phyloP scores from a whole-genome alignment of 176 grass and related monocot genomes.

The Dactylis glomerata region DNA sequence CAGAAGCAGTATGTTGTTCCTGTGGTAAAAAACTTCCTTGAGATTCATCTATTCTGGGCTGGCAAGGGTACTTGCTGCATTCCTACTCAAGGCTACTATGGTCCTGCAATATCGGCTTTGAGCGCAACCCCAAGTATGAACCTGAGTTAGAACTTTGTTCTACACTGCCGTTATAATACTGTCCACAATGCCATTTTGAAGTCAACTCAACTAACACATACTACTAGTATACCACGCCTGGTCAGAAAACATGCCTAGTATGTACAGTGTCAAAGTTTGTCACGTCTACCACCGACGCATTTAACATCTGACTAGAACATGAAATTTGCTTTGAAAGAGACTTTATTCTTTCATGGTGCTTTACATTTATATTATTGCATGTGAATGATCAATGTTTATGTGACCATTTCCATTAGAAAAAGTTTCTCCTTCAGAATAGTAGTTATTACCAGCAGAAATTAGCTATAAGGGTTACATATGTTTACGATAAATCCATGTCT shows the following conservation, averaged over 20 bases:
- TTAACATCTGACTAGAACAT: slow-evolving; percentile 1
- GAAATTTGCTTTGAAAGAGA: neutral
- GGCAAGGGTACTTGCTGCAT: slow-evolving; percentile 87
- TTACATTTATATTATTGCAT: neutral
- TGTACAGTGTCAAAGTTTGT: neutral
- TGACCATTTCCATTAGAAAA: neutral
- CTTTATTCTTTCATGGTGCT: neutral
- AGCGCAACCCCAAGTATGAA: slow-evolving; percentile 61
- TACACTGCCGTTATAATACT: neutral
- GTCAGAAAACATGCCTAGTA: neutral
- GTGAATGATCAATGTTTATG: neutral
- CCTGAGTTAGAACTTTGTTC: slow-evolving; percentile 11
- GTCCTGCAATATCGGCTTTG: slow-evolving; percentile 67
- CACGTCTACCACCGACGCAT: neutral
- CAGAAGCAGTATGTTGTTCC: slow-evolving; percentile 38
- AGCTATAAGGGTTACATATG: neutral
- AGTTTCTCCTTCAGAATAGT: neutral
- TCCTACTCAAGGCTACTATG: slow-evolving; percentile 70
- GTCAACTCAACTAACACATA: neutral
- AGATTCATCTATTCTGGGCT: slow-evolving; percentile 96
- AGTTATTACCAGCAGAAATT: neutral
- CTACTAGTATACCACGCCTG: neutral
- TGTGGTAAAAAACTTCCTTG: slow-evolving; percentile 77
- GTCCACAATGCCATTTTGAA: neutral
- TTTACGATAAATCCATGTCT: neutral